A percentile compares a stretch with the other conserved stretches of the same genome.
phyloP scores from a whole-genome alignment of 192 early-diverging fungal genomes.

The Glomus cerebriforme region DNA sequence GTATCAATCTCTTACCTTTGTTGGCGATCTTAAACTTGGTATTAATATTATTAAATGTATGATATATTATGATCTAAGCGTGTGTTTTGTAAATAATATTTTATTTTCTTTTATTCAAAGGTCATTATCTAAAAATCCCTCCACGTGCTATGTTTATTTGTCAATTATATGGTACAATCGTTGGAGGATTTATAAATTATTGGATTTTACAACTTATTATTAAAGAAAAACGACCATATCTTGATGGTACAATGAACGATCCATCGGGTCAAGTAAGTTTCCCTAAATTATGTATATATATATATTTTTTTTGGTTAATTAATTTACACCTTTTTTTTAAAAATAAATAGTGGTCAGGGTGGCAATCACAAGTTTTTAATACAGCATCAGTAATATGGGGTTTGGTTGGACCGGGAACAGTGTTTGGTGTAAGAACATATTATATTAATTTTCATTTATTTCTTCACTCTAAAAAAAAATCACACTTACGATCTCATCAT shows the following conservation, averaged over 20 bases:
- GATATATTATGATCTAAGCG: background rate
- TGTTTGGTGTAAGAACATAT: constrained; percentile 45
- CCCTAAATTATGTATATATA: no score
- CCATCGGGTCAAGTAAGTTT: constrained; percentile 12
- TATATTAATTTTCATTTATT: background rate
- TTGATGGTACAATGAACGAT: constrained; percentile 10
- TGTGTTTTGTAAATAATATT: no score
- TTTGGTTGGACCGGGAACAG: constrained; percentile 53
- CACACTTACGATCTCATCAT: background rate
- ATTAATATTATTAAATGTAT: no score
- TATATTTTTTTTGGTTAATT: no score
- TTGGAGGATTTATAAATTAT: constrained; percentile 44
- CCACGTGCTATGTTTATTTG: constrained; percentile 64
- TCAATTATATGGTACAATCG: constrained; percentile 58
- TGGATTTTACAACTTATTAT: constrained; percentile 33
- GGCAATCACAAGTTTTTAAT: constrained; percentile 29
- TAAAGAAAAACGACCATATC: background rate
- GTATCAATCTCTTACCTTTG: constrained; percentile 73
- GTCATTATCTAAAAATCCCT: constrained; percentile 65
- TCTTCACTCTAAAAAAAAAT: no score
- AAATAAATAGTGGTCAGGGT: background rate
- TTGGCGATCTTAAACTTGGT: constrained; percentile 75
- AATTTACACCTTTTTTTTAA: no score
- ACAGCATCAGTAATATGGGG: constrained; percentile 66
- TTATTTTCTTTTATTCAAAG: background rate